Evolutionary conservation across 192 early-diverging fungal species (phyloP).

Genomic region (Kickxella alabastrina): DNA sequence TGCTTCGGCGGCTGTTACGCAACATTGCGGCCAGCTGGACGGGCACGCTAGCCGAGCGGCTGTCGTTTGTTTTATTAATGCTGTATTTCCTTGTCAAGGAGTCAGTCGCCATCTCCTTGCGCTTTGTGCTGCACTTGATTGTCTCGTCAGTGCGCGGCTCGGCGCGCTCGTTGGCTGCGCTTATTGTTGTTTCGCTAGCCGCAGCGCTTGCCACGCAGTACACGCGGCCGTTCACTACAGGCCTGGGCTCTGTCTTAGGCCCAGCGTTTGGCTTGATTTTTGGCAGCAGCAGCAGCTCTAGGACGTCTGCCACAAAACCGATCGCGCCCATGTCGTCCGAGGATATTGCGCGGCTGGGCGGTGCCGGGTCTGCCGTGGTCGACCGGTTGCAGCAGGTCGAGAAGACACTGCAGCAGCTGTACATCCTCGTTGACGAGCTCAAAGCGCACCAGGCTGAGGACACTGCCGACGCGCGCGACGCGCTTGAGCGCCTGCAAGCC

Average conservation of each 20-base stretch:
- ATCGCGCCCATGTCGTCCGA: constrained; percentile 30
- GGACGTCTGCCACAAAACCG: neutral
- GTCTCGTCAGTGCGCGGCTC: constrained; percentile 31
- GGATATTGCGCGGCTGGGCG: constrained; percentile 31
- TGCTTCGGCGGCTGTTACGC: constrained; percentile 35
- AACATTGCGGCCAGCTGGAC: constrained; percentile 45
- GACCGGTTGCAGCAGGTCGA: constrained; percentile 38
- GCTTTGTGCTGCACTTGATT: constrained; percentile 22
- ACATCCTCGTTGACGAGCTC: constrained; percentile 38
- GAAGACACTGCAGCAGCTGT: constrained; percentile 40
- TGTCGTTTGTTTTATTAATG: constrained; percentile 46
- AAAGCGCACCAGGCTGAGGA: constrained; percentile 39
- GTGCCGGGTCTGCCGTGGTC: constrained; percentile 29
- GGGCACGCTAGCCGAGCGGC: constrained; percentile 31
- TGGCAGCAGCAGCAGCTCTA: neutral
- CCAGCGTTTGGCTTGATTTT: neutral
- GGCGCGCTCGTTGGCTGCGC: constrained; percentile 26
- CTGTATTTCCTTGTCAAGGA: constrained; percentile 52
- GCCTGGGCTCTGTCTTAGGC: constrained; percentile 13
- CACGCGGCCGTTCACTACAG: constrained; percentile 12
- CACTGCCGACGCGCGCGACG: constrained; percentile 30
- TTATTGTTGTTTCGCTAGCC: constrained; percentile 29
- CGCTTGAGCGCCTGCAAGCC: constrained; percentile 33
- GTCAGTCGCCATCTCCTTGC: constrained; percentile 15
- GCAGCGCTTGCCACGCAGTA: constrained; percentile 29